These are phyloP conservation scores for Solanum boliviense DNA, from an alignment of 257 asterid genomes.

Conservation along the genomic window DNA sequence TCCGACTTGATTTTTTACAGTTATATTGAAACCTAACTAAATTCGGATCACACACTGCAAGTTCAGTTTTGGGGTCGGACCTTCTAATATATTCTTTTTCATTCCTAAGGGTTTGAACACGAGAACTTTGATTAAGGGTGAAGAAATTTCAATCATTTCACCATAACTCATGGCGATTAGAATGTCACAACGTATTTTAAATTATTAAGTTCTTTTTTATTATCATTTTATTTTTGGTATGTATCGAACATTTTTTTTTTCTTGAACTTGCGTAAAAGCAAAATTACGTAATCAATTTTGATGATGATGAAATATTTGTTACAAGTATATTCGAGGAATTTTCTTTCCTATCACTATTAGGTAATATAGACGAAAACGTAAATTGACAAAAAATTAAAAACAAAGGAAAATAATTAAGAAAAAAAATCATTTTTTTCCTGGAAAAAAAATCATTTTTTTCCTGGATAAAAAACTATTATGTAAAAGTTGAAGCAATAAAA, in stretches of 20 bases:
- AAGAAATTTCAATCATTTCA: no score
- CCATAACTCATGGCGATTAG: no score
- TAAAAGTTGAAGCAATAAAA: no score
- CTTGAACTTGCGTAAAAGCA: not conserved
- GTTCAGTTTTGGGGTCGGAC: not conserved
- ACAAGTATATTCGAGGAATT: not conserved
- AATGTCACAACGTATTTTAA: no score
- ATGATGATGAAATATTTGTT: not conserved
- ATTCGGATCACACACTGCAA: not conserved
- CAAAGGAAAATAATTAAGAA: not conserved
- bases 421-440: not conserved
- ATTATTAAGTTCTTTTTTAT: no score
- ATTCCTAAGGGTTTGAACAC: not conserved
- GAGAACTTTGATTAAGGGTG: no score
- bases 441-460: not conserved
- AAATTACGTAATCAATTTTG: not conserved
- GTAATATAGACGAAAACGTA: not conserved
- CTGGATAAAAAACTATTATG: no score
- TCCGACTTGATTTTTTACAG: no score
- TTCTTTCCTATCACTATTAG: not conserved
- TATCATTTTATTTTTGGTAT: no score
- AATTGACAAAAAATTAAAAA: not conserved
- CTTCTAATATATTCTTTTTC: not conserved
- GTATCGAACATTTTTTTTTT: not conserved
- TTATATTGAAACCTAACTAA: no score